phyloP scores from a whole-genome alignment of 2,329 filamentous ascomycete genomes.

The Xylaria sp. region DNA sequence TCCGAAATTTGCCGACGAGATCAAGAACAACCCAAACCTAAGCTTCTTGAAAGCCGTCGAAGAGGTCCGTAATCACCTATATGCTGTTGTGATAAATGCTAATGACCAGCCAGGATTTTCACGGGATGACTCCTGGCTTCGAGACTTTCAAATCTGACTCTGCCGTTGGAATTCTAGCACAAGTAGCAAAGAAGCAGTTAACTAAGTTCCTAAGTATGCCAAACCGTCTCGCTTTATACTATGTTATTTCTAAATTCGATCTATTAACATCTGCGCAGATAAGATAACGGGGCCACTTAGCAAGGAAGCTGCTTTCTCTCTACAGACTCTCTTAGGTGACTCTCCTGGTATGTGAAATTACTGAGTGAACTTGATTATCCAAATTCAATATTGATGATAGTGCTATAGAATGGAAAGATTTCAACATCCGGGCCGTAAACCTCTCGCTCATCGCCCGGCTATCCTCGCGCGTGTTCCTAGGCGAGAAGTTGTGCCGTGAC shows the following conservation, averaged over 20 bases:
- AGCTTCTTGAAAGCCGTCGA: background rate
- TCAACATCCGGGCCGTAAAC: background rate
- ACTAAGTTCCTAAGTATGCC: slow-evolving; percentile 20
- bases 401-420: slow-evolving; percentile 19
- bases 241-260: background rate
- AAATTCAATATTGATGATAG: background rate
- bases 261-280: background rate
- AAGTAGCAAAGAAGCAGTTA: slow-evolving; percentile 25
- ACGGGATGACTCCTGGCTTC: slow-evolving; percentile 15
- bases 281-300: slow-evolving; percentile 17
- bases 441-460: slow-evolving; percentile 18
- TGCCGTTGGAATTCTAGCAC: background rate
- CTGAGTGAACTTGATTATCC: no score
- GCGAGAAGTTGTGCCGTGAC: slow-evolving; percentile 25
- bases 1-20: slow-evolving; percentile 18
- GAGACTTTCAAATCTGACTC: slow-evolving; percentile 10
- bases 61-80: background rate
- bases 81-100: background rate
- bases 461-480: slow-evolving; percentile 25
- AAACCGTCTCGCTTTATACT: background rate
- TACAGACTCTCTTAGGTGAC: slow-evolving; percentile 17
- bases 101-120: slow-evolving; percentile 16
- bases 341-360: slow-evolving; percentile 6
- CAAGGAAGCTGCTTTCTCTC: slow-evolving; percentile 18
- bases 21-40: slow-evolving; percentile 21